phyloP scores from a whole-genome alignment of 2,329 filamentous ascomycete genomes.

The Colletotrichum caudatum region DNA sequence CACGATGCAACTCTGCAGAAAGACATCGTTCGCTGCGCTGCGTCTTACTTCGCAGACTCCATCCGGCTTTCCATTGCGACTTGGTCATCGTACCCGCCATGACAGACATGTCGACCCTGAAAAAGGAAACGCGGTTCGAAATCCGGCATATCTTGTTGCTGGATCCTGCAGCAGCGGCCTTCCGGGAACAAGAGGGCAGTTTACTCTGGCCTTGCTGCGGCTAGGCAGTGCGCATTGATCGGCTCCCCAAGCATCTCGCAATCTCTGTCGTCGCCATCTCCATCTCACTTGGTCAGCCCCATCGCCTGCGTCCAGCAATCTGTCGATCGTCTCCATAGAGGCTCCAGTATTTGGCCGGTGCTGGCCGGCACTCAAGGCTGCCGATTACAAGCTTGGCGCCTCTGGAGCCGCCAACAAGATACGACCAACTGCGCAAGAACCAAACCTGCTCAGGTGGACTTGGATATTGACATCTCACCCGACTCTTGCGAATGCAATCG shows the following conservation, averaged over 20 bases:
- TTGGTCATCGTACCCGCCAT: slow-evolving; percentile 8
- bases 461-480: background rate
- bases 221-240: slow-evolving; percentile 6
- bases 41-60: background rate
- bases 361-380: background rate
- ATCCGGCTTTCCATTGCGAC: background rate
- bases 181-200: background rate
- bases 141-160: background rate
- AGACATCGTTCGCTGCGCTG: slow-evolving; percentile 2
- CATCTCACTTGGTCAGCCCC: slow-evolving; percentile 7
- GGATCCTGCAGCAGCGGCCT: background rate
- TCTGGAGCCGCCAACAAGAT: background rate
- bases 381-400: background rate
- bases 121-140: slow-evolving; percentile 6
- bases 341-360: background rate
- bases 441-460: background rate
- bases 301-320: background rate
- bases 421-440: too few relatives aligned
- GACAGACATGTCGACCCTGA: slow-evolving; percentile 4
- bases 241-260: slow-evolving; percentile 11
- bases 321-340: background rate
- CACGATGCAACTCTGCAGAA: slow-evolving; percentile 26
- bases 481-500: background rate
- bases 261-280: background rate
- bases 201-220: background rate